Base-by-base conservation (phyloP, 1,139 yeast genomes). In the Kurtzmaniella quercitrusa region DNA sequence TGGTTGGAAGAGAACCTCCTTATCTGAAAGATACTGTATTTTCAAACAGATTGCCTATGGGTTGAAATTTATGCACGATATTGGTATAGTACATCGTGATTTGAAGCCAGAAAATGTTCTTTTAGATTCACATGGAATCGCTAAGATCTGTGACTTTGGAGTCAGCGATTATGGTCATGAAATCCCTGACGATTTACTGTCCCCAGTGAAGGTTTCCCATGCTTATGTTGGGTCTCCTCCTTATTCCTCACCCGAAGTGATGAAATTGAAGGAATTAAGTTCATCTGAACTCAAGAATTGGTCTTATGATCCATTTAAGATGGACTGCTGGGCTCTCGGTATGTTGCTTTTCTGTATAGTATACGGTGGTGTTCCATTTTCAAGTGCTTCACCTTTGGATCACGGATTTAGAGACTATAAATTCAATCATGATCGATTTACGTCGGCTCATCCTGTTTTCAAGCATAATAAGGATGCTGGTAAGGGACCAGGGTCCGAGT, bases 271-370 rank as follows among this genome's bases (percentile, higher is more conserved):
- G 41, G 70, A 69, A n/a, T 55, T 70, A 27, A 64, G 72, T 12
- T 50, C 52, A 34, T 40, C 58, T 2, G 76, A 72, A 44, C 44
- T 52, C 14, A 73, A 72, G 49, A 66, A 70, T 49, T 66, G 67
- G 52, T 71, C 78, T 10, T 85, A 82, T 58, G 80, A 83, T 54
- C 85, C 89, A 2, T 80, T 81, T 55, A 73, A 75, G 49, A 79
- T 84, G 76, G 94, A 85, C 62, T 63, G 70, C 56, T 85, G 90
- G 87, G 82, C 87, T 1, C 62, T 85, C 34, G 94, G 94, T 17
- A 74, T 85, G 70, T 52, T 78, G 25, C 62, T 85, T 39, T 83
- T 81, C 57, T 80, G 84, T 40, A 59, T 85, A 19, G 72, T 81
- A 1, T 78, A 80, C 56, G 74, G 79, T 27, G 76, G 74, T 12